Conservation (phyloP, 179 eudicot species). For the Corrigiola litoralis region DNA sequence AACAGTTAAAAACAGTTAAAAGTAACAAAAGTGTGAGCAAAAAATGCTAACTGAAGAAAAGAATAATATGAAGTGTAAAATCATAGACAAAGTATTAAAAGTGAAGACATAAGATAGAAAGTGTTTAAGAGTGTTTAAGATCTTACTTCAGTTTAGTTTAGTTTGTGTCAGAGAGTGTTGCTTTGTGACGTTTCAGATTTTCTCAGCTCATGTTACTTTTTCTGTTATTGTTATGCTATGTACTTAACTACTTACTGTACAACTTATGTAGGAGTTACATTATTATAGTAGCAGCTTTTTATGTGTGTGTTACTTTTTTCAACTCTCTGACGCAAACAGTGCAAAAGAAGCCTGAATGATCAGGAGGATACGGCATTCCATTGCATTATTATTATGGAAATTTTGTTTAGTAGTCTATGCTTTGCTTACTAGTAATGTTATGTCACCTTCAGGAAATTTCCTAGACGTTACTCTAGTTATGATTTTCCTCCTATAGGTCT, state of each 20-base stretch:
- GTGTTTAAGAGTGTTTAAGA: neutral
- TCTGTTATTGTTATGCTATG: neutral
- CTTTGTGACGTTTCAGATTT: constrained; percentile 7
- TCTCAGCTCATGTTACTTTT: neutral
- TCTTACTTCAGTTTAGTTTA: constrained; percentile 9
- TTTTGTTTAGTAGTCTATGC: too few species aligned
- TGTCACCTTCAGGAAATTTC: too few species aligned
- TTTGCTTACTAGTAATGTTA: too few species aligned
- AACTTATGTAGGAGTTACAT: too few species aligned
- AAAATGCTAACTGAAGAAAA: neutral
- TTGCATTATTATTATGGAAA: too few species aligned
- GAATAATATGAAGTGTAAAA: neutral
- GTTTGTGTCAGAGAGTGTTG: neutral
- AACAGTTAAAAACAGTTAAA: neutral
- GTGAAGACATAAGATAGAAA: neutral
- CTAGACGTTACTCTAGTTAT: too few species aligned
- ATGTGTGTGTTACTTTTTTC: neutral
- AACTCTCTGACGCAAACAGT: constrained; percentile 13
- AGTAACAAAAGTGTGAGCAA: neutral
- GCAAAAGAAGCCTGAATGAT: neutral
- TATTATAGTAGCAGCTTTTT: constrained; percentile 13
- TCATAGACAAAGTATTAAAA: neutral
- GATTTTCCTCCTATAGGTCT: too few species aligned
- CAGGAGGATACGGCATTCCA: too few species aligned
- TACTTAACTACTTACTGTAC: too few species aligned